Base-by-base conservation (phyloP, 2,329 filamentous ascomycete species). In the Meredithiella fracta region DNA sequence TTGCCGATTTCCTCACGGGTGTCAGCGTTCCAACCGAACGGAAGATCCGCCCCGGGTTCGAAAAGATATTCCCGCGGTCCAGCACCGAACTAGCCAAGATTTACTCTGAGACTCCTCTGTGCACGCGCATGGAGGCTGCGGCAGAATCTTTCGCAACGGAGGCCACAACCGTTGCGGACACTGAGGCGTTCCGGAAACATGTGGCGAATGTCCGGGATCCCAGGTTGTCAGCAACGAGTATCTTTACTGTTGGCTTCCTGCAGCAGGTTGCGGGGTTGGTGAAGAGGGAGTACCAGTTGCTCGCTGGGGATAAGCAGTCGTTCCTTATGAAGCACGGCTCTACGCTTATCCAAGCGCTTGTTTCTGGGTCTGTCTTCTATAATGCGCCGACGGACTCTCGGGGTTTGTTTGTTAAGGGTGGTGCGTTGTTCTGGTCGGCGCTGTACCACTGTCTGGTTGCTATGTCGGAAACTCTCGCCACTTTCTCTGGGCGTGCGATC, bases 301-400 rank as follows among this genome's bases (percentile, higher is more conserved):
- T 54, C 6, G 52, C 52, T 8, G n/a, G 38, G 6, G 40, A 54
- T 47, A 31, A 47, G 14, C 52, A 54, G 15, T 47, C 52, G 9
- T 47, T 54, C 23, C 15, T 54, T 7, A 44, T 47, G 40, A 47
- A 54, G 26, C 40, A 47, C 31, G 40, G 37, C 6, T 54, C 40
- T 15, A 54, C 40, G 6, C n/a, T 54, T 6, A 14, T 47, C 11
- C 52, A 54, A 22, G 52, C 52, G 0, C 65, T 86, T 3, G 76
- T 85, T 57, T 71, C 75, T 1, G 82, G 81, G 5, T 84, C 80
- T 0, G 70, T 85, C 2, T 86, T 86, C 66, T 86, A 85, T 66
- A 73, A 80, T 56, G 76, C 80, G 0, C 74, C 80, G 0, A 58
- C 68, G 23, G 78, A 74, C 52, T 77, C 79, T 0, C 70, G 67